These are phyloP conservation scores for Closterium sp. DNA, from an alignment of 139 green algal species.

Conservation along the genomic window DNA sequence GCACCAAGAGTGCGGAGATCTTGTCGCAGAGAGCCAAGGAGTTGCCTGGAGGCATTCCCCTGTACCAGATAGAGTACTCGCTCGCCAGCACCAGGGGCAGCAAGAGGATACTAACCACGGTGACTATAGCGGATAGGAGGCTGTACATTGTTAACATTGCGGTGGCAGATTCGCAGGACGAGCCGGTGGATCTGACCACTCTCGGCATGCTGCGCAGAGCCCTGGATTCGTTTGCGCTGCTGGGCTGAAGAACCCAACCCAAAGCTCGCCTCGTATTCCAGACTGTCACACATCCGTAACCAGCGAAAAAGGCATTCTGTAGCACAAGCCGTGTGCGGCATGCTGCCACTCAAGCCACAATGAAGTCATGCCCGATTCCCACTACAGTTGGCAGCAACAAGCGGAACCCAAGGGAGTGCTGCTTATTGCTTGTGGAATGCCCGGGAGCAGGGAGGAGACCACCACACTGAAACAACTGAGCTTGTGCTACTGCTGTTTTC, in stretches of 20 bases:
- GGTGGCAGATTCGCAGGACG: constrained; percentile 8
- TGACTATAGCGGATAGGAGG: constrained; percentile 34
- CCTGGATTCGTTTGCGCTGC: constrained; percentile 34
- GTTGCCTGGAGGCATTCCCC: constrained; percentile 1
- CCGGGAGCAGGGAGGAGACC: too few species aligned
- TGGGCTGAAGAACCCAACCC: not conserved
- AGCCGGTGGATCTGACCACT: not conserved
- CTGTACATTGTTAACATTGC: constrained; percentile 51
- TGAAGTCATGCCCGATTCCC: too few species aligned
- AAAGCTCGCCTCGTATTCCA: too few species aligned
- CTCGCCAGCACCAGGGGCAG: constrained; percentile 40
- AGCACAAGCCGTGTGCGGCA: too few species aligned
- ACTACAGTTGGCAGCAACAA: too few species aligned
- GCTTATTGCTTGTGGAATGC: too few species aligned
- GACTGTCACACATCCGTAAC: too few species aligned
- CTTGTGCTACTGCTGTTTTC: too few species aligned
- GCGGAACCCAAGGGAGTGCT: too few species aligned
- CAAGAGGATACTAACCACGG: constrained; percentile 38
- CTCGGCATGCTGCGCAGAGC: not conserved
- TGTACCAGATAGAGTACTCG: constrained; percentile 46
- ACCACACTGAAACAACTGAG: too few species aligned
- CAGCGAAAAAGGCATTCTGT: too few species aligned
- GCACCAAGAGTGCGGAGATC: constrained; percentile 21
- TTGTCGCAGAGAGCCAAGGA: constrained; percentile 5
- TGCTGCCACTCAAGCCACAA: too few species aligned